These are phyloP conservation scores for Wallemia mellicola DNA, from an alignment of 1,284 basidiomycete genomes.

Conservation along the genomic window DNA sequence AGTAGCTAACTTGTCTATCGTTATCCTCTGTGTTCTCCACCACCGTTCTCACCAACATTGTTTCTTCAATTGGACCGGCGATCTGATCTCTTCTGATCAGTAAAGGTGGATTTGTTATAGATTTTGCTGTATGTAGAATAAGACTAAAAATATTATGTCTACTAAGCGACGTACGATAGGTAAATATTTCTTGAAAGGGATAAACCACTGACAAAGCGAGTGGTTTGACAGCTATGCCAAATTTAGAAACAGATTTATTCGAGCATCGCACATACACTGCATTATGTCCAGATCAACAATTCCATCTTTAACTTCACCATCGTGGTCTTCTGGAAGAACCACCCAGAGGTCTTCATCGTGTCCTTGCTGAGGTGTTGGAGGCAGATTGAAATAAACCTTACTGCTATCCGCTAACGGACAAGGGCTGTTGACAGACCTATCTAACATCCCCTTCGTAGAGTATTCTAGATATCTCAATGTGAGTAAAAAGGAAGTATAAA, in stretches of 20 bases:
- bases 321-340: constrained; percentile 1
- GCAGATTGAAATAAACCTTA: constrained; percentile 22
- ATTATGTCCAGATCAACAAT: background rate
- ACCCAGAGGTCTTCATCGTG: background rate
- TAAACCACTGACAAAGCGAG: constrained; percentile 14
- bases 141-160: background rate
- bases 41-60: constrained; percentile 36
- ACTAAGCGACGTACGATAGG: constrained; percentile 14
- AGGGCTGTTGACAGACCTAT: constrained; percentile 27
- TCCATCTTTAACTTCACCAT: background rate
- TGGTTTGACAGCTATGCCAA: constrained; percentile 5
- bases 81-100: constrained; percentile 17
- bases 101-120: constrained; percentile 20
- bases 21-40: constrained; percentile 31
- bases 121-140: constrained; percentile 10
- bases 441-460: constrained; percentile 44
- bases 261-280: background rate
- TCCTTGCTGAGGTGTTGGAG: constrained; percentile 8
- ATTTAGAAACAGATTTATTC: constrained; percentile 6
- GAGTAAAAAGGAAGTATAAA: background rate
- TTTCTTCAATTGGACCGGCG: constrained; percentile 40
- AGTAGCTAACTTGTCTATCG: constrained; percentile 32
- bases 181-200: constrained; percentile 17
- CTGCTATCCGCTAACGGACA: constrained; percentile 31
- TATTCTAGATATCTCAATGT: constrained; percentile 26